Base-by-base conservation (phyloP, 148 eudicot species). In the Vaccinium vitisidaea region DNA sequence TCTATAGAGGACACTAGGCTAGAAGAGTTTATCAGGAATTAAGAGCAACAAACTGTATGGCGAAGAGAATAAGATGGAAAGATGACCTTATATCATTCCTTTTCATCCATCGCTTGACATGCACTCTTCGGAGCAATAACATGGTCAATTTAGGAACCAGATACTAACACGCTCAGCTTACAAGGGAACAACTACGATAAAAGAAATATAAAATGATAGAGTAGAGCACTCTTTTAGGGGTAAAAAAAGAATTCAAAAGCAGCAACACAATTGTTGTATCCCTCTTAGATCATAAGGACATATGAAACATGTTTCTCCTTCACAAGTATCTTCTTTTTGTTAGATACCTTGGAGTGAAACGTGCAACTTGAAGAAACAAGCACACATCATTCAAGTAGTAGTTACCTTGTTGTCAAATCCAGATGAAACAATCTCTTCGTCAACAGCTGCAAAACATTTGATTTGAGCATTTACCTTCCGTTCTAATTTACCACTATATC, bases 401-500 rank as follows among this genome's bases (percentile, higher is more conserved):
- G 32, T 73, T 81, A 94, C 99, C 99, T 93, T 94, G 80, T 95
- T 97, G 90, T 95, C 96, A 84, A 88, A 97, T 85, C 96, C 98
- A 86, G 92, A 93, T 59, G 95, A 87, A 77, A 95, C 87, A 82
- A 97, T 91, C 90, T 97, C 98, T 79, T 89, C 92, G 49, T 94
- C 96, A 81, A 89, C 91, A 84, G 96, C 95, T 59, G 91, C 91
- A 84, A 95, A 94, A 91, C 98, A 95, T 91, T 95, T 97, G 56
- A 97, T 93, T 84, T 96, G 98, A 86, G 97, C 89, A 85, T 85
- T 83, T 83, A 89, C 91, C 83, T 93, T 95, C 92, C 97, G 88
- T 83, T 97, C 95, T 80, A 95, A 88, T 88, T 85, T 95, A 49
- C 99, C 94, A 80, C 88, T 86, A 87, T 91, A 97, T 77, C 99